A percentile compares a stretch with the other conserved stretches of the same genome.
These are phyloP conservation scores for Suhomyces panamericanus DNA, from an alignment of 1,139 yeast genomes.

Conservation along the genomic window DNA sequence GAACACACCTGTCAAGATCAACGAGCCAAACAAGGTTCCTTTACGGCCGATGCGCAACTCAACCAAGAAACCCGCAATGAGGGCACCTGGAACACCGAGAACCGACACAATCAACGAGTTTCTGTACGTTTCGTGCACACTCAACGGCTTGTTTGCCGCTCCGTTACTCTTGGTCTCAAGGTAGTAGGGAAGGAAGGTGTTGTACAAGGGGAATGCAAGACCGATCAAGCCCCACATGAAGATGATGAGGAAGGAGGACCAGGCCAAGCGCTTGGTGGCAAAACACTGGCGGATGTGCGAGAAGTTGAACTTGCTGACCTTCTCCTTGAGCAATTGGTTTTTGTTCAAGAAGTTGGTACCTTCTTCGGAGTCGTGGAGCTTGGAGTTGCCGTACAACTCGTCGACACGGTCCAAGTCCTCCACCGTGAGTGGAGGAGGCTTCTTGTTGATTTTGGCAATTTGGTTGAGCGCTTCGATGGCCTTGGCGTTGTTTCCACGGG, in stretches of 20 bases:
- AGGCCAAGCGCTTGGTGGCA: constrained; percentile 33
- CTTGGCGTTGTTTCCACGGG: constrained; percentile 37
- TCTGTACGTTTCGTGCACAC: constrained; percentile 39
- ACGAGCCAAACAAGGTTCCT: constrained; percentile 37
- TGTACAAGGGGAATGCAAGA: constrained; percentile 46
- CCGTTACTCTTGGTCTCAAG: constrained; percentile 35
- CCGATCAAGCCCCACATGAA: constrained; percentile 47
- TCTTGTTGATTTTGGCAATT: constrained; percentile 38
- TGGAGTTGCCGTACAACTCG: constrained; percentile 11
- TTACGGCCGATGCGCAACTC: constrained; percentile 43
- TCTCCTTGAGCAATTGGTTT: constrained; percentile 27
- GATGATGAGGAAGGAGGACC: constrained; percentile 37
- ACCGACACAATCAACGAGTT: constrained; percentile 44
- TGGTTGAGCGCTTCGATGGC: constrained; percentile 38
- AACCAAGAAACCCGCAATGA: constrained; percentile 41
- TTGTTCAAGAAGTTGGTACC: constrained; percentile 6
- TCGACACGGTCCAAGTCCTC: constrained; percentile 35
- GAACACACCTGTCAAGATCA: constrained; percentile 40
- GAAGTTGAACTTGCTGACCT: constrained; percentile 29
- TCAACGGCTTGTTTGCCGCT: constrained; percentile 31
- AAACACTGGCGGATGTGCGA: constrained; percentile 39
- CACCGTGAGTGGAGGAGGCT: constrained; percentile 25
- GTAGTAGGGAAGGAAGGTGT: constrained; percentile 44
- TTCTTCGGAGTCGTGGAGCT: constrained; percentile 13
- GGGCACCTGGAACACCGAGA: constrained; percentile 44